phyloP scores from a whole-genome alignment of 2,329 filamentous ascomycete genomes.

The Ophiostoma australiae region DNA sequence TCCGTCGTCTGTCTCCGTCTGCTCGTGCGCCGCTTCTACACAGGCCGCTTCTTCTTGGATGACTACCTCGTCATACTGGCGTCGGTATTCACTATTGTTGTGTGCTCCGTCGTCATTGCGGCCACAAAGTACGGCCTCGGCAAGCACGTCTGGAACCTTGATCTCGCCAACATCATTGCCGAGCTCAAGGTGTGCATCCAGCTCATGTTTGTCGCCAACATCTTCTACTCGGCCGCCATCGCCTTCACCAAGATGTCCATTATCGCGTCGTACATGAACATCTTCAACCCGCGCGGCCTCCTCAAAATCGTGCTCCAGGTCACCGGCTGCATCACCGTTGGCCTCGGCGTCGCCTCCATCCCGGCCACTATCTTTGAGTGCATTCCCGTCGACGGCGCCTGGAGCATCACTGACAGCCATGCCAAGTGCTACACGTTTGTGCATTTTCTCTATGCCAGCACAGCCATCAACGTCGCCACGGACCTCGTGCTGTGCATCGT shows the following conservation, averaged over 20 bases:
- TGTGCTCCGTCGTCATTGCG: constrained; percentile 25
- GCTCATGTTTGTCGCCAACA: constrained; percentile 31
- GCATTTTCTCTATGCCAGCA: constrained; percentile 32
- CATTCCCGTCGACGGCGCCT: constrained; percentile 31
- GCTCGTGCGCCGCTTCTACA: constrained; percentile 26
- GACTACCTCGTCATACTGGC: constrained; percentile 30
- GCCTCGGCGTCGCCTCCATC: constrained; percentile 30
- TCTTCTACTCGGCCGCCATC: constrained; percentile 31
- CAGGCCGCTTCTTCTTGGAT: constrained; percentile 29
- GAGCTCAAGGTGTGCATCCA: constrained; percentile 28
- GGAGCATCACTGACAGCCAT: constrained; percentile 29
- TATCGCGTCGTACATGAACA: constrained; percentile 32
- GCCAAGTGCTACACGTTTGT: constrained; percentile 31
- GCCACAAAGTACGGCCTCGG: constrained; percentile 30
- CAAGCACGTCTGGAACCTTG: constrained; percentile 32
- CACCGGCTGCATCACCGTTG: constrained; percentile 32
- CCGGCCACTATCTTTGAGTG: constrained; percentile 33
- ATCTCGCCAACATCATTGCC: constrained; percentile 24
- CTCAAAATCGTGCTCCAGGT: constrained; percentile 33
- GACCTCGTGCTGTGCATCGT: constrained; percentile 33
- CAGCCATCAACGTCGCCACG: constrained; percentile 32
- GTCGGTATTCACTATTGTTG: constrained; percentile 28
- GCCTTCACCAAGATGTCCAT: constrained; percentile 34
- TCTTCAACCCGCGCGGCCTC: constrained; percentile 32
- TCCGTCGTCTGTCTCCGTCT: constrained; percentile 28